phyloP scores from a whole-genome alignment of 2,329 filamentous ascomycete species.

The Aspergillus sp. region DNA sequence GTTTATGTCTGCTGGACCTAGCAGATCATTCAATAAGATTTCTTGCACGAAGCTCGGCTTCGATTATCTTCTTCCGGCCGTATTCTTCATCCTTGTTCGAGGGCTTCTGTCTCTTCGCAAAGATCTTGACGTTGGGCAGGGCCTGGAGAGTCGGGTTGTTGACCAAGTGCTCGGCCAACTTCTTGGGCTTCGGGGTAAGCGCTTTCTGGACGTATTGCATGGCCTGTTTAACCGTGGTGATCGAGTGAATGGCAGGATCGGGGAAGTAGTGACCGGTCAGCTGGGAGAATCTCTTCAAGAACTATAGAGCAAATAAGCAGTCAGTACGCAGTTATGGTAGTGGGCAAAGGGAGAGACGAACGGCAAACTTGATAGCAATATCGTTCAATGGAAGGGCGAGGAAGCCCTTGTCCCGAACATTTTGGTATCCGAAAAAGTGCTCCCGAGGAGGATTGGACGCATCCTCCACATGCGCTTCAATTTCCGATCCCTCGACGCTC shows the following conservation, averaged over 20 bases:
- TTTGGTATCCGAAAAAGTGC: slow-evolving; percentile 18
- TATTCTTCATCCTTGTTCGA: slow-evolving; percentile 67
- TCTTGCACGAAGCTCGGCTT: slow-evolving; percentile 61
- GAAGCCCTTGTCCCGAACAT: slow-evolving; percentile 48
- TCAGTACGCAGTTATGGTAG: not conserved
- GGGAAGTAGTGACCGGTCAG: slow-evolving; percentile 72
- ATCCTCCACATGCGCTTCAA: slow-evolving; percentile 8
- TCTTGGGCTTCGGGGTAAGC: slow-evolving; percentile 39
- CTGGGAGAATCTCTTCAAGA: slow-evolving; percentile 75
- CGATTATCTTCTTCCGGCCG: slow-evolving; percentile 76
- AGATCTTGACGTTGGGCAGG: slow-evolving; percentile 68
- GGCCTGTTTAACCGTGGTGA: slow-evolving; percentile 52
- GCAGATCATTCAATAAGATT: slow-evolving; percentile 49
- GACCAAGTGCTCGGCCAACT: slow-evolving; percentile 59
- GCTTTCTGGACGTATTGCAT: slow-evolving; percentile 45
- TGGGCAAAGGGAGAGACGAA: slow-evolving; percentile 43
- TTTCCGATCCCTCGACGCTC: slow-evolving; percentile 6
- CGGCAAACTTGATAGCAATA: slow-evolving; percentile 64
- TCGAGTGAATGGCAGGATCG: slow-evolving; percentile 61
- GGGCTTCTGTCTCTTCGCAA: slow-evolving; percentile 59
- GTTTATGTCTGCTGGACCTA: not conserved
- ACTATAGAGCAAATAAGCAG: slow-evolving; percentile 44
- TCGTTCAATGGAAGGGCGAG: slow-evolving; percentile 55
- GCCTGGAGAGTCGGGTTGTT: slow-evolving; percentile 43
- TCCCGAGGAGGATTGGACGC: slow-evolving; percentile 13